A percentile compares a stretch with the other conserved stretches of the same genome.
These are phyloP conservation scores for Hanseniaspora lindneri DNA, from an alignment of 805 yeast genomes.

Conservation along the genomic window DNA sequence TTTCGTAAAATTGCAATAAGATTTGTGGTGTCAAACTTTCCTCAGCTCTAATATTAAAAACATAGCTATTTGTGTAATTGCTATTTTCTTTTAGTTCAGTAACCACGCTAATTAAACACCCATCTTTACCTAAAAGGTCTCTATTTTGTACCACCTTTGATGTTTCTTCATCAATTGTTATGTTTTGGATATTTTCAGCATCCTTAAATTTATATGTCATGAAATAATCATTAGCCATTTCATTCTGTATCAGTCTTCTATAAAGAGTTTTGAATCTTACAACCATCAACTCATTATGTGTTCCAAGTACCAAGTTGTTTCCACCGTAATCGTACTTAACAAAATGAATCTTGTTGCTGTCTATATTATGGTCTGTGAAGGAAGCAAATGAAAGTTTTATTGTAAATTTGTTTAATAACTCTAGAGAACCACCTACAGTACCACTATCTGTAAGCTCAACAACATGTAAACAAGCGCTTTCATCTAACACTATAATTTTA, in stretches of 20 bases:
- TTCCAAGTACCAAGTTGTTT: slow-evolving; percentile 20
- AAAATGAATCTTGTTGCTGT: slow-evolving; percentile 19
- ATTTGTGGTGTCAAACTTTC: slow-evolving; percentile 19
- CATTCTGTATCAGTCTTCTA: slow-evolving; percentile 3
- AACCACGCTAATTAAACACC: slow-evolving; percentile 26
- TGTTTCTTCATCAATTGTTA: slow-evolving; percentile 26
- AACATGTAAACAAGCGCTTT: not conserved
- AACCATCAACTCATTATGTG: slow-evolving; percentile 21
- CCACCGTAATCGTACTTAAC: slow-evolving; percentile 29
- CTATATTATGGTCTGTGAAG: not conserved
- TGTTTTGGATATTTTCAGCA: slow-evolving; percentile 16
- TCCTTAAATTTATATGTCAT: slow-evolving; percentile 17
- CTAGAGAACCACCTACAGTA: not conserved
- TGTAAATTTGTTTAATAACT: not conserved
- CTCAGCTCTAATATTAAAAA: slow-evolving; percentile 22
- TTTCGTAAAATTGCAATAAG: slow-evolving; percentile 22
- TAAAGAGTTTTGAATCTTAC: slow-evolving; percentile 23
- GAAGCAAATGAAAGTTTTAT: not conserved
- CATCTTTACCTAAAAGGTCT: slow-evolving; percentile 27
- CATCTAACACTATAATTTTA: slow-evolving; percentile 12
- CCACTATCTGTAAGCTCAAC: not conserved
- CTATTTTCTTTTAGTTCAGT: slow-evolving; percentile 22
- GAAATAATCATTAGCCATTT: slow-evolving; percentile 13
- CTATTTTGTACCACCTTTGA: slow-evolving; percentile 23
- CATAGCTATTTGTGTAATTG: slow-evolving; percentile 22